Percentiles rank a stretch among this genome's conserved stretches.
phyloP scores from a whole-genome alignment of 139 green algal genomes.

The Tetradesmus obliquus region DNA sequence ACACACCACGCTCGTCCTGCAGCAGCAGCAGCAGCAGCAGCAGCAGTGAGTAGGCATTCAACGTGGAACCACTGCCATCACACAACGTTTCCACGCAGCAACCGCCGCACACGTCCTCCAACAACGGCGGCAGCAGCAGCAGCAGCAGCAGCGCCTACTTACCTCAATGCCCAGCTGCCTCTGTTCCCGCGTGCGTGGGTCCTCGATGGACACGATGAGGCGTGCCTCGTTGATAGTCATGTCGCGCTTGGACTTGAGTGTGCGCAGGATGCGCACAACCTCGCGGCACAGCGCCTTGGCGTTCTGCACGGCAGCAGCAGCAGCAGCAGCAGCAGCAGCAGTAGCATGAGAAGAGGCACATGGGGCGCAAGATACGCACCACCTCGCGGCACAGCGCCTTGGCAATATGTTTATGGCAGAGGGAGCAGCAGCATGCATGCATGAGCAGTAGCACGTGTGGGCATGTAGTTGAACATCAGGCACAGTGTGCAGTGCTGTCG shows the following conservation, averaged over 20 bases:
- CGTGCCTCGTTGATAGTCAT: conserved; percentile 88
- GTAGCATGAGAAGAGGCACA: neutral
- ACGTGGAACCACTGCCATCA: neutral
- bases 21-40: conserved; percentile 1
- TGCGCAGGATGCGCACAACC: conserved; percentile 73
- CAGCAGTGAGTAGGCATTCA: neutral
- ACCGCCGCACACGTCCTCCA: neutral
- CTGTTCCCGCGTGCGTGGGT: conserved; percentile 65
- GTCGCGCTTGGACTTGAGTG: conserved; percentile 81
- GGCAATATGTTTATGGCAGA: neutral
- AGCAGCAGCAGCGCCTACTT: neutral
- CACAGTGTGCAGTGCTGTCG: neutral
- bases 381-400: neutral
- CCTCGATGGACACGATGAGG: conserved; percentile 88
- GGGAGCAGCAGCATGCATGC: neutral
- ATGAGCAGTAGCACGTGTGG: neutral
- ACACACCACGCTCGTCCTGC: conserved; percentile 82
- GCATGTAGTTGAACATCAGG: too few species aligned
- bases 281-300: conserved; percentile 80
- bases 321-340: neutral
- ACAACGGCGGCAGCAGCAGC: neutral
- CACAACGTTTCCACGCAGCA: neutral
- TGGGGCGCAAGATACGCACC: too few species aligned
- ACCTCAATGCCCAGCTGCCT: conserved; percentile 53
- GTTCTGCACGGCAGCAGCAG: conserved; percentile 49